Evolutionary conservation across 164 flowering plant species (phyloP).

Genomic region (Chloranthus sessilifolius): DNA sequence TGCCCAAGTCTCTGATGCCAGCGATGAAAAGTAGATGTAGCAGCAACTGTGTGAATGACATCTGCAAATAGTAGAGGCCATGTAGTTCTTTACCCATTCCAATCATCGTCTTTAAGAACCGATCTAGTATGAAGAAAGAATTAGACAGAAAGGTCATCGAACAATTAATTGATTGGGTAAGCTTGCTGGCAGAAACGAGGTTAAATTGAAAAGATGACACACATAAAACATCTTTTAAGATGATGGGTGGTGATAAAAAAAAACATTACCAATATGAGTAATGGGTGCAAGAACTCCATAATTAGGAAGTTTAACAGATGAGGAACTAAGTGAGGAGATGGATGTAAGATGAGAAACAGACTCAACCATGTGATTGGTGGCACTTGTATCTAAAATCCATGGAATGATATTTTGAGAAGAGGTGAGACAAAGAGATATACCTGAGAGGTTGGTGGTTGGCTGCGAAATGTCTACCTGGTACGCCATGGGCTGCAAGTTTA

Average conservation of each 20-base stretch:
- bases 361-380: background rate
- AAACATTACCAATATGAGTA: background rate
- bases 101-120: background rate
- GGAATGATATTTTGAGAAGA: background rate
- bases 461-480: slow-evolving; percentile 1
- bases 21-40: background rate
- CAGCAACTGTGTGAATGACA: background rate
- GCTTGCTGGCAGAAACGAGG: no score
- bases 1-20: slow-evolving; percentile 5
- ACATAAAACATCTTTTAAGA: background rate
- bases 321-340: background rate
- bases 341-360: background rate
- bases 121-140: background rate
- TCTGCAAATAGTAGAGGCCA: background rate
- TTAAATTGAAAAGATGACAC: background rate
- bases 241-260: background rate
- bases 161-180: background rate
- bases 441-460: slow-evolving; percentile 1
- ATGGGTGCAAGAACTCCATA: background rate
- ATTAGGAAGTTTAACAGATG: background rate
- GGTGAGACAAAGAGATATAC: slow-evolving; percentile 1
- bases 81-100: no score
- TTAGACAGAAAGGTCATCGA: background rate
- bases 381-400: slow-evolving; percentile 2
- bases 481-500: background rate